Evolutionary conservation across 129 eudicot genomes (phyloP).

Genomic region (Dittrichia graveolens): DNA sequence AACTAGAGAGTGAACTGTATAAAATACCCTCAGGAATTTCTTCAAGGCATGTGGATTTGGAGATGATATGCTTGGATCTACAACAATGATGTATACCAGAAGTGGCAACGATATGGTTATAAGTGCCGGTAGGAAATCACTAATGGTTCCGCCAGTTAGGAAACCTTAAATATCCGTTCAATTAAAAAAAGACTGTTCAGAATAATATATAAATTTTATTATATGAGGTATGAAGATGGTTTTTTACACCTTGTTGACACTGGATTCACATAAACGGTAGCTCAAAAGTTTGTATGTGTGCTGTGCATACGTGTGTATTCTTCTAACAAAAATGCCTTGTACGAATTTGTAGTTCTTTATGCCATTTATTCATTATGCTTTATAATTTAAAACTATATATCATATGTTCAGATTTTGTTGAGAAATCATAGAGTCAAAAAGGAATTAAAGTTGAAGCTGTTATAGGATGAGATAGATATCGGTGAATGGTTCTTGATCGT

Average conservation of each 20-base stretch:
- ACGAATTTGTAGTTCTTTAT: neutral
- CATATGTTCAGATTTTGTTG: neutral
- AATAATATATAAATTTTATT: neutral
- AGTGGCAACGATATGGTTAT: conserved; percentile 35
- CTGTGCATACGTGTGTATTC: neutral
- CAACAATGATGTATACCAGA: conserved; percentile 93
- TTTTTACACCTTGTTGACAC: neutral
- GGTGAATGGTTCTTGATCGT: neutral
- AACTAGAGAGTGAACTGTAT: conserved; percentile 16
- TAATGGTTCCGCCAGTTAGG: conserved; percentile 60
- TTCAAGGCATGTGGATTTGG: conserved; percentile 93
- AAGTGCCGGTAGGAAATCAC: conserved; percentile 70
- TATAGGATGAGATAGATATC: neutral
- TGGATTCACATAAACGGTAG: neutral
- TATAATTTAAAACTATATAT: neutral
- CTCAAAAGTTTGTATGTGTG: neutral
- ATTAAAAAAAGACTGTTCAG: neutral
- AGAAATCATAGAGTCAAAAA: neutral
- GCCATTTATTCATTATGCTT: neutral
- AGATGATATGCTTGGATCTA: conserved; percentile 72
- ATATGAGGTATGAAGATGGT: neutral
- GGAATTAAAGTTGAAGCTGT: neutral
- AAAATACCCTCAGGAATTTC: conserved; percentile 56
- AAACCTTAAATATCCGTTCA: conserved; percentile 29
- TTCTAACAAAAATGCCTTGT: neutral